phyloP scores from a whole-genome alignment of 1,284 basidiomycete genomes.

The Papiliotrema laurentii region DNA sequence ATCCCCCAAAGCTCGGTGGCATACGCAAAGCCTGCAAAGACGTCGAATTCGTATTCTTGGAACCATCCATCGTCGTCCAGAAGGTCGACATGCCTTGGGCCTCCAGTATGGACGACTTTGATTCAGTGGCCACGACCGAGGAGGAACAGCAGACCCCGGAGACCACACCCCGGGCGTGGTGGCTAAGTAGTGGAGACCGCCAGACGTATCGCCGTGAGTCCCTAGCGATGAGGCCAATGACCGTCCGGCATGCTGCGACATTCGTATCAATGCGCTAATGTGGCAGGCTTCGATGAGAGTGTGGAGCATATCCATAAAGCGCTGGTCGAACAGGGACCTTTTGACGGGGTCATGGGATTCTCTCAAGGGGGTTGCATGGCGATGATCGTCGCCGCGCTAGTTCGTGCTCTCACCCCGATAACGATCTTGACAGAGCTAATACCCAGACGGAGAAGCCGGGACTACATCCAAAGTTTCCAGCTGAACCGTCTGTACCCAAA shows the following conservation, averaged over 20 bases:
- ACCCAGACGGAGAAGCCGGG: slow-evolving; percentile 55
- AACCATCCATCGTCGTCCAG: slow-evolving; percentile 64
- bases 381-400: slow-evolving; percentile 66
- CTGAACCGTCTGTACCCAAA: slow-evolving; percentile 59
- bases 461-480: slow-evolving; percentile 60
- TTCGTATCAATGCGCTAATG: slow-evolving; percentile 2
- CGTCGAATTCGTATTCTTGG: slow-evolving; percentile 65
- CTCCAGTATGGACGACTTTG: slow-evolving; percentile 53
- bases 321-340: slow-evolving; percentile 47
- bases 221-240: not conserved
- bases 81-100: slow-evolving; percentile 62
- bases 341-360: slow-evolving; percentile 72
- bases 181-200: slow-evolving; percentile 56
- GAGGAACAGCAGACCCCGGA: slow-evolving; percentile 55
- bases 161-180: slow-evolving; percentile 74
- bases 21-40: slow-evolving; percentile 52
- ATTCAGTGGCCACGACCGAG: slow-evolving; percentile 55
- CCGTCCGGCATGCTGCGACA: not conserved
- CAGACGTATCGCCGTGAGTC: slow-evolving; percentile 44
- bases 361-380: slow-evolving; percentile 81
- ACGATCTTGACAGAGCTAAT: not conserved
- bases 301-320: slow-evolving; percentile 49
- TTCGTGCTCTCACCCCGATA: slow-evolving; percentile 30
- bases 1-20: slow-evolving; percentile 22
- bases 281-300: slow-evolving; percentile 61